Conservation (phyloP, 768 basidiomycete genomes). For the Suillus subaureus region DNA sequence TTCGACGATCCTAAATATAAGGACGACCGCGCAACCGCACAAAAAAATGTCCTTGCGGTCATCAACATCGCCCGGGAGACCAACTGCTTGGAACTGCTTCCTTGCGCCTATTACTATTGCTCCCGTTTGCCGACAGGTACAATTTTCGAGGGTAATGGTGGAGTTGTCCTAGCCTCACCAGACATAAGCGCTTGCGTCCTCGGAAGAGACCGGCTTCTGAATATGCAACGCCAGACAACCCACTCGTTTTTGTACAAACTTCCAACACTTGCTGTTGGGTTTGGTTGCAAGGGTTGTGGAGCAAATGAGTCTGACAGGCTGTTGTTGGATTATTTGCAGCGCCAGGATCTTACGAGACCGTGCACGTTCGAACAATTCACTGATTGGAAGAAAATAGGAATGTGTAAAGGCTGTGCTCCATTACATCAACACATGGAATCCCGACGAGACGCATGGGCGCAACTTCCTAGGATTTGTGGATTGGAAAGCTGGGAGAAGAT, state of each 20-base stretch:
- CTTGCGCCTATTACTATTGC: constrained; percentile 11
- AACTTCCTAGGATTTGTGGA: neutral
- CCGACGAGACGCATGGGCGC: neutral
- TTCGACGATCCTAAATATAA: neutral
- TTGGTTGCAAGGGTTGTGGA: neutral
- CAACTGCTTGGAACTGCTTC: constrained; percentile 4
- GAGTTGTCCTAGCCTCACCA: neutral
- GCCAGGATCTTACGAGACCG: neutral
- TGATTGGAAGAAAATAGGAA: neutral
- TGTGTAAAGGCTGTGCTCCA: neutral
- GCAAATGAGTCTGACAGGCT: too few relatives aligned
- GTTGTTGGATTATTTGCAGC: neutral
- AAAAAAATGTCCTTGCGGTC: neutral
- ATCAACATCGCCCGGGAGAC: constrained; percentile 10
- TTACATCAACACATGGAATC: neutral
- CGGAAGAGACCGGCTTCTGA: neutral
- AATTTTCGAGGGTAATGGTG: neutral
- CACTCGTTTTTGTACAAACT: neutral
- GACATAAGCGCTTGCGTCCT: neutral
- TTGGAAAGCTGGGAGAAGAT: neutral
- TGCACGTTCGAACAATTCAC: neutral
- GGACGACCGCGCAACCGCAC: neutral
- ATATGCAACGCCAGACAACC: neutral
- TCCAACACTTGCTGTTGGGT: neutral
- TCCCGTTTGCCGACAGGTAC: neutral